Conservation (phyloP, 1,284 basidiomycete species). For the Rugosomyces carneus region DNA sequence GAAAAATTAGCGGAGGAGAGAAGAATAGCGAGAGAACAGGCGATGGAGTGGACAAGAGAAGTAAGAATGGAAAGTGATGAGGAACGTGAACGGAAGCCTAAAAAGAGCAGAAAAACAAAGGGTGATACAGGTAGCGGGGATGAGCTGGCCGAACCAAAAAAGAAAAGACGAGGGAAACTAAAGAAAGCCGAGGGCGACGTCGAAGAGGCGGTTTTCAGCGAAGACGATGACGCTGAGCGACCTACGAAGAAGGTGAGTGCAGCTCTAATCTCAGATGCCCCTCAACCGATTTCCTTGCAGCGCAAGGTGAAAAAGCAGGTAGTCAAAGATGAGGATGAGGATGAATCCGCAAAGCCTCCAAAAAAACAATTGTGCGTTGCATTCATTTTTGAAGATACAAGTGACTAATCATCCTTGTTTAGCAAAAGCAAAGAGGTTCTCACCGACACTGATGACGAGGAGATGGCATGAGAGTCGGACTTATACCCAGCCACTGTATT, state of each 20-base stretch:
- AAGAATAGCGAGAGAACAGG: constrained; percentile 71
- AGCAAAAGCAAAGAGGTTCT: constrained; percentile 79
- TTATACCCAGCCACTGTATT: not conserved
- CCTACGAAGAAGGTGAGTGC: constrained; percentile 58
- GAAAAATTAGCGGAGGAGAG: constrained; percentile 73
- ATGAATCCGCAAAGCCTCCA: constrained; percentile 49
- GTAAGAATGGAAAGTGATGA: constrained; percentile 69
- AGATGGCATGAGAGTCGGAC: constrained; percentile 28
- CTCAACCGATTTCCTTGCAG: constrained; percentile 27
- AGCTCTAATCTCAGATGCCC: not conserved
- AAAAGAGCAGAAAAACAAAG: constrained; percentile 53
- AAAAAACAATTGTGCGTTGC: constrained; percentile 72
- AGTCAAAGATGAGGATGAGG: constrained; percentile 72
- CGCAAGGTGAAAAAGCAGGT: constrained; percentile 61
- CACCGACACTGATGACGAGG: constrained; percentile 71
- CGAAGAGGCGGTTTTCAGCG: constrained; percentile 61
- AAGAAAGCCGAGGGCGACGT: constrained; percentile 40
- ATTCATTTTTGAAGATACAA: not conserved
- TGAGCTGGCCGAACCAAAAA: constrained; percentile 47
- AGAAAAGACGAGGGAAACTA: constrained; percentile 47
- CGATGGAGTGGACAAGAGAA: constrained; percentile 66
- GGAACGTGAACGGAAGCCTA: constrained; percentile 61
- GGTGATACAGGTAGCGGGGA: constrained; percentile 50
- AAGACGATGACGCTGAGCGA: constrained; percentile 59
- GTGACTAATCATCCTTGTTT: constrained; percentile 7